phyloP scores from a whole-genome alignment of 306 rosid genomes.

The Sechiopsis laciniata region DNA sequence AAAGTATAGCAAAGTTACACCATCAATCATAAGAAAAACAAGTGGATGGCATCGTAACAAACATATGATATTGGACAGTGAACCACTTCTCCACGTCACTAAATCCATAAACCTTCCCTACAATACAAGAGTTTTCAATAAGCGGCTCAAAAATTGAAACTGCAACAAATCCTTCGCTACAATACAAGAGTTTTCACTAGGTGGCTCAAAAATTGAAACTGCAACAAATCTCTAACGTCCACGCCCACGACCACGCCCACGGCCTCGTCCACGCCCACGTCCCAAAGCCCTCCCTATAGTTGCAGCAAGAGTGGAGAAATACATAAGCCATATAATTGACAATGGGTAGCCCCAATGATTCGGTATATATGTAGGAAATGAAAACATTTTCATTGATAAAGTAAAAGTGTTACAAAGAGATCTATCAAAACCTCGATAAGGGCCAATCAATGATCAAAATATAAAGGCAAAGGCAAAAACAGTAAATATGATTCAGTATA shows the following conservation, averaged over 20 bases:
- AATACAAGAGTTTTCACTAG: conserved; percentile 19
- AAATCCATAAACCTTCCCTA: conserved; percentile 18
- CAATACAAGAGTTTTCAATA: conserved; percentile 19
- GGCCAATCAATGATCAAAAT: no score
- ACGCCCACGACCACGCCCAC: conserved; percentile 80
- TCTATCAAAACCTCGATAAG: no score
- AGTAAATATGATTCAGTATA: background rate
- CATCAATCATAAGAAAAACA: background rate
- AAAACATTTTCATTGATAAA: no score
- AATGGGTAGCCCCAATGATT: background rate
- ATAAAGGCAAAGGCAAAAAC: no score
- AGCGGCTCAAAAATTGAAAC: conserved; percentile 28
- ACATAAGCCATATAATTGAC: conserved; percentile 1
- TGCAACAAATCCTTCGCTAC: conserved; percentile 7
- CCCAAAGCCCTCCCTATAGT: conserved; percentile 76
- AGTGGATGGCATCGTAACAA: conserved; percentile 10
- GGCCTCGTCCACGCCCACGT: conserved; percentile 79
- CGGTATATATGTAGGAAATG: no score
- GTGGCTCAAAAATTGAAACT: conserved; percentile 29
- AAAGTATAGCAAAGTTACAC: conserved; percentile 7
- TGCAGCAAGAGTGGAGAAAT: conserved; percentile 21
- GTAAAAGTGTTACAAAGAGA: no score
- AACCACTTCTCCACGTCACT: background rate
- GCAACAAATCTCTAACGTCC: conserved; percentile 39
- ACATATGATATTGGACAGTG: conserved; percentile 11